Base-by-base conservation (phyloP, 2,329 filamentous ascomycete genomes). In the Penicillium hesseltinei region DNA sequence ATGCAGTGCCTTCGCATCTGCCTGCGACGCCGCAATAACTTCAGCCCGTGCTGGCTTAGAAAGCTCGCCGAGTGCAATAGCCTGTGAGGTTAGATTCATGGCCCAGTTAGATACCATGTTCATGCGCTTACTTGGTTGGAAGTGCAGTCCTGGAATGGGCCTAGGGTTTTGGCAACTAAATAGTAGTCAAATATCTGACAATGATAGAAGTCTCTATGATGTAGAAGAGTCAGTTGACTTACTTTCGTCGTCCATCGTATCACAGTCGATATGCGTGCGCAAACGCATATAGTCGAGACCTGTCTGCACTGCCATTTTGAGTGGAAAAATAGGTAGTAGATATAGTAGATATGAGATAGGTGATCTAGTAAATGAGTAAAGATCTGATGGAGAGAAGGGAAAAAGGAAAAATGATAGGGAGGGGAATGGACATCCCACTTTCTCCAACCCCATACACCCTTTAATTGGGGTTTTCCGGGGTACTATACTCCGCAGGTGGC, bases 111-210 rank as follows among this genome's bases (percentile, higher is more conserved):
- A 21, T 15, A 15, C 13, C 15, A 29, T 10, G 2, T 13, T n/a
- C 29, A 23, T 23, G 19, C 33, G 25, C 51, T 46, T 62, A 81
- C 81, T 70, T 83, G 81, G 54, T 83, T 83, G 1, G 81, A 83
- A 21, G 81, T 84, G 59, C 80, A 83, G 61, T 83, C 81, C 5
- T 76, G 71, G 56, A 83, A 84, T 1, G 79, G 79, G 15, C 78
- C 81, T 3, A 81, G 63, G 8, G 70, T 63, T 63, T 72, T 74
- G 13, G 78, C 76, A 36, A 82, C 81, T 81, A 57, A 10, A 40
- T 19, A 29, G 2, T 13, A 11, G 21, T 62, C 17, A 56, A 31
- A 11, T 29, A 33, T 31, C 10, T 23, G 21, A 6, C 56, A 33
- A 64, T 23, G n/a, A 50, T 35, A 33, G 35, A 35, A 6, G 25